phyloP scores from a whole-genome alignment of 2,329 filamentous ascomycete species.

The Colletotrichum higginsianum region DNA sequence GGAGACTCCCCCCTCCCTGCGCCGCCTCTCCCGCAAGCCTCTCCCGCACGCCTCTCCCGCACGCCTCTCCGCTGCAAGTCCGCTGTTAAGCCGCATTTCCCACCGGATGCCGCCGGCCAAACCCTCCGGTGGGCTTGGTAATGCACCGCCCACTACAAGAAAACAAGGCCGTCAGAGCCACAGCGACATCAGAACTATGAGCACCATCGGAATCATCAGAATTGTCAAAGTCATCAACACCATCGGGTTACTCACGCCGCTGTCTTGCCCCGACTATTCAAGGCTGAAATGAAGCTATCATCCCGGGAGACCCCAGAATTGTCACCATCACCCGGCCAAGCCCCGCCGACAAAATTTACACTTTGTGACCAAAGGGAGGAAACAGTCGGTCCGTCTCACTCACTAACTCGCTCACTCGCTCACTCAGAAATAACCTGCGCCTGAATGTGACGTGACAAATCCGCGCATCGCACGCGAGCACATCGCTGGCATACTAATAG shows the following conservation, averaged over 20 bases:
- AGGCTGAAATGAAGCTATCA: slow-evolving; percentile 7
- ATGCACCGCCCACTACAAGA: too few species aligned
- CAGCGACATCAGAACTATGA: too few species aligned
- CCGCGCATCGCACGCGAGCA: slow-evolving; percentile 17
- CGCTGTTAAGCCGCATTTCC: slow-evolving; percentile 12
- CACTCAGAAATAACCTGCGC: not conserved
- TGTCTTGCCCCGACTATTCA: not conserved
- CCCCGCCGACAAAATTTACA: not conserved
- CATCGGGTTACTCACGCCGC: not conserved
- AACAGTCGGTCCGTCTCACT: slow-evolving; percentile 35
- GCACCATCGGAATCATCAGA: too few species aligned
- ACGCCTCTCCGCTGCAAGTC: slow-evolving; percentile 28
- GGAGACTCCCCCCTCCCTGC: slow-evolving; percentile 14
- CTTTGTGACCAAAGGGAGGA: not conserved
- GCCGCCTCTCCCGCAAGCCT: too few species aligned
- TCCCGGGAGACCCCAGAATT: not conserved
- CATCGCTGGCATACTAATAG: slow-evolving; percentile 3
- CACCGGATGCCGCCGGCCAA: not conserved
- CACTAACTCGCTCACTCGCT: too few species aligned
- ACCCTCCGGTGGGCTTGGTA: too few species aligned
- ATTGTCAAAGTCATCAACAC: not conserved
- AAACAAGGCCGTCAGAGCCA: too few species aligned
- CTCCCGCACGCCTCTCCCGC: slow-evolving; percentile 22
- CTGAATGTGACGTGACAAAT: slow-evolving; percentile 18
- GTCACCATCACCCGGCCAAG: slow-evolving; percentile 25